A percentile compares a stretch with the other conserved stretches of the same genome.
phyloP scores from a whole-genome alignment of 148 eudicot genomes.

The Simmondsia chinensis region DNA sequence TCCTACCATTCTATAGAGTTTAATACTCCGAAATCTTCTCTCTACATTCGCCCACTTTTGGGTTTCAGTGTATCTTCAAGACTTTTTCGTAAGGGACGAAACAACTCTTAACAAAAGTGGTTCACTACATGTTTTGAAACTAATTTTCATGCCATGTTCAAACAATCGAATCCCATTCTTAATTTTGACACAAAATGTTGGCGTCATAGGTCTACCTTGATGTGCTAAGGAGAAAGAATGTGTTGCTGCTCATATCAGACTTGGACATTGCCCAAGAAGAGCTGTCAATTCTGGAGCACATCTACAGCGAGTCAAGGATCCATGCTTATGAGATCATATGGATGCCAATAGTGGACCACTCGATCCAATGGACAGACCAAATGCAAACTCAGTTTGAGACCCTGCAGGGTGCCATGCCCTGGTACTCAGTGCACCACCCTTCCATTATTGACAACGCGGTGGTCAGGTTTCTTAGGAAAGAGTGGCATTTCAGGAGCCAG shows the following conservation, averaged over 20 bases:
- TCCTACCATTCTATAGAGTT: too few species aligned
- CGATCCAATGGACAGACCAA: slow-evolving; percentile 30
- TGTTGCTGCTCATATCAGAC: slow-evolving; percentile 51
- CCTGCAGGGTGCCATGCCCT: slow-evolving; percentile 41
- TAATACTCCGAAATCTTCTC: too few species aligned
- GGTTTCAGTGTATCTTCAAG: too few species aligned
- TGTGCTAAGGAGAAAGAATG: slow-evolving; percentile 44
- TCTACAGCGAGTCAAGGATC: slow-evolving; percentile 34
- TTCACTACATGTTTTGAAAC: too few species aligned
- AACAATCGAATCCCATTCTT: too few species aligned
- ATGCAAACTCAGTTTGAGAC: slow-evolving; percentile 29
- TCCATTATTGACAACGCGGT: slow-evolving; percentile 25
- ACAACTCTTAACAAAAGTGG: too few species aligned
- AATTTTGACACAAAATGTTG: too few species aligned
- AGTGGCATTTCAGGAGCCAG: slow-evolving; percentile 46
- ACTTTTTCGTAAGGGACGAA: too few species aligned
- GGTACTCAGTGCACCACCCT: slow-evolving; percentile 61
- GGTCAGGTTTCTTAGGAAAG: slow-evolving; percentile 28
- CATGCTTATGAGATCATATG: slow-evolving; percentile 55
- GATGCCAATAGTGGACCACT: slow-evolving; percentile 46
- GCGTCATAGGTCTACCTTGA: slow-evolving; percentile 51
- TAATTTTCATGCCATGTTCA: too few species aligned
- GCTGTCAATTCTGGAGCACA: slow-evolving; percentile 52
- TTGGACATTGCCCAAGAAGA: slow-evolving; percentile 49
- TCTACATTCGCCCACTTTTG: too few species aligned